phyloP scores from a whole-genome alignment of 2,329 filamentous ascomycete genomes.

The Fragosphaeria purpurea region DNA sequence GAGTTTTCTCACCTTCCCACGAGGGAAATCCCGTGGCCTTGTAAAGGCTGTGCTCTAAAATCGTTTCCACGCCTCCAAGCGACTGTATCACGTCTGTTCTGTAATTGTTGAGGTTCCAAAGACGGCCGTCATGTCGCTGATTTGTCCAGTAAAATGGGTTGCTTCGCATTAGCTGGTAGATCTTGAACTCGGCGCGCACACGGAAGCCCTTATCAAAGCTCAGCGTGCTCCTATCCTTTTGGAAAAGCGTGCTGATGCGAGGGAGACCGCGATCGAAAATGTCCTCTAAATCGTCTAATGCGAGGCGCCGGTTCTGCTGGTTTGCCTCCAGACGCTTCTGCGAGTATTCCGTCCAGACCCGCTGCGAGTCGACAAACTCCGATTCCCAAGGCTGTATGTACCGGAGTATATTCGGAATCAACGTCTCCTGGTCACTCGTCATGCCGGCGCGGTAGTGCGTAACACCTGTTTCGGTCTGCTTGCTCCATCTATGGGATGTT shows the following conservation, averaged over 20 bases:
- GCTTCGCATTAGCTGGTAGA: constrained; percentile 97
- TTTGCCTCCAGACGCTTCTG: constrained; percentile 96
- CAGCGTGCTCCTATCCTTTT: constrained; percentile 92
- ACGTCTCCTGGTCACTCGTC: constrained; percentile 94
- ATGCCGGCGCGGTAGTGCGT: constrained; percentile 96
- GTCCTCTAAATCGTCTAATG: constrained; percentile 91
- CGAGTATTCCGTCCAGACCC: constrained; percentile 98
- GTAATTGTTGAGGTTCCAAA: constrained; percentile 88
- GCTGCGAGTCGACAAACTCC: constrained; percentile 97
- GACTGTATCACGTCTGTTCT: constrained; percentile 95
- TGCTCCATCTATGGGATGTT: constrained; percentile 54
- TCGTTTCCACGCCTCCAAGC: constrained; percentile 91
- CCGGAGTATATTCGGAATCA: constrained; percentile 98
- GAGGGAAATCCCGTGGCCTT: constrained; percentile 94
- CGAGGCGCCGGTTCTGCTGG: constrained; percentile 90
- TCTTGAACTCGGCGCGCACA: constrained; percentile 90
- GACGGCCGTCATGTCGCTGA: constrained; percentile 89
- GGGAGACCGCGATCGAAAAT: constrained; percentile 97
- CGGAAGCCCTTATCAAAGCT: constrained; percentile 99
- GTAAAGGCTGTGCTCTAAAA: constrained; percentile 92
- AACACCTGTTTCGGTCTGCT: constrained; percentile 94
- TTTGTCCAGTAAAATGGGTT: constrained; percentile 99
- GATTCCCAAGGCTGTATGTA: constrained; percentile 99
- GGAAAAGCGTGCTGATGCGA: constrained; percentile 97
- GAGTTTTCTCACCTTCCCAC: constrained; percentile 86